A percentile compares a stretch with the other conserved stretches of the same genome.
phyloP scores from a whole-genome alignment of 2,329 filamentous ascomycete genomes.

The Paraphaeosphaeria sporulosa region DNA sequence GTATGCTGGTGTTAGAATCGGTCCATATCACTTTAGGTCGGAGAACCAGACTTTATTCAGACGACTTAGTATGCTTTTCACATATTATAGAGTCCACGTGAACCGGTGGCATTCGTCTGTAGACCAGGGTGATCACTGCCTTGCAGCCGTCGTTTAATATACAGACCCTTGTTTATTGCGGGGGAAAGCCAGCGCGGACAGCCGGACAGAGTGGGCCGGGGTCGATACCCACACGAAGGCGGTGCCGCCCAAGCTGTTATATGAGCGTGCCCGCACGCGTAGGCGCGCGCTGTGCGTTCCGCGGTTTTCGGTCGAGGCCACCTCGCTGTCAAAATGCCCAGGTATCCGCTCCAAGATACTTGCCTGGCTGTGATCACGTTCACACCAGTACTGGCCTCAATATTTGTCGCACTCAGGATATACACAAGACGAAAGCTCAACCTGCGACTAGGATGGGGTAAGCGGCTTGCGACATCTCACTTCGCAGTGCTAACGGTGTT shows the following conservation, averaged over 20 bases:
- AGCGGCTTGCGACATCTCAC: constrained; percentile 19
- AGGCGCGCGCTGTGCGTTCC: constrained; percentile 38
- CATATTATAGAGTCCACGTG: constrained; percentile 22
- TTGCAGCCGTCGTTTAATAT: constrained; percentile 25
- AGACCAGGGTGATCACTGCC: constrained; percentile 21
- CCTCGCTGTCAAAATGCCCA: constrained; percentile 43
- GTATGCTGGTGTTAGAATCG: constrained; percentile 13
- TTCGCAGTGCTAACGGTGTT: constrained; percentile 25
- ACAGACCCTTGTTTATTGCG: constrained; percentile 22
- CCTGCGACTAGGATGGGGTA: constrained; percentile 46
- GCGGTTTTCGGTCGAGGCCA: constrained; percentile 33
- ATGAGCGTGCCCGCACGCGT: constrained; percentile 38
- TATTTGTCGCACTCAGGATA: constrained; percentile 47
- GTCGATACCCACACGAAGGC: constrained; percentile 19
- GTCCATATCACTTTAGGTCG: constrained; percentile 21
- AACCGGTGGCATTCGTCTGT: constrained; percentile 16
- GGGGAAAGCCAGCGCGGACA: constrained; percentile 21
- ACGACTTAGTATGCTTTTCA: constrained; percentile 14
- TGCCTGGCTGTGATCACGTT: constrained; percentile 48
- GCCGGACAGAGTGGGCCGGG: constrained; percentile 21
- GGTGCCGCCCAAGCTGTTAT: constrained; percentile 29
- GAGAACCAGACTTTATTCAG: constrained; percentile 19
- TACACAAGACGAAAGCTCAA: constrained; percentile 49
- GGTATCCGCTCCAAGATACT: constrained; percentile 48
- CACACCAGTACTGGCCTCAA: constrained; percentile 41